Conservation (phyloP, 2,329 filamentous ascomycete genomes). For the Annulohypoxylon truncatum region DNA sequence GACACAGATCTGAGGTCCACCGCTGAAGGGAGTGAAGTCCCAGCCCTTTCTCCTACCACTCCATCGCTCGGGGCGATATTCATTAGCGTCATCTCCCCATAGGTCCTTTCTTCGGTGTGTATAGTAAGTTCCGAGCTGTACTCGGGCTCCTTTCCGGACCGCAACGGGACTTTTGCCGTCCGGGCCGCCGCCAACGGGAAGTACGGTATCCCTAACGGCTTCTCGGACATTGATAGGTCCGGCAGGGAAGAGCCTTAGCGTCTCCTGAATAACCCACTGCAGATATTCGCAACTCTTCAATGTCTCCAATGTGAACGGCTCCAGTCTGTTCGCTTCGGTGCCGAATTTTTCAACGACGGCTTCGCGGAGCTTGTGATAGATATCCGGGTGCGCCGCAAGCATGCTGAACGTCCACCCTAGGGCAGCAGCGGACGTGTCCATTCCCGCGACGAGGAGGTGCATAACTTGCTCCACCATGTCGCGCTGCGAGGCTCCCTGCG, state of each 20-base stretch:
- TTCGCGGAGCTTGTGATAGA: constrained; percentile 4
- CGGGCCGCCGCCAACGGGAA: constrained; percentile 11
- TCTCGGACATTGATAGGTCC: not conserved
- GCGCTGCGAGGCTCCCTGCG: constrained; percentile 11
- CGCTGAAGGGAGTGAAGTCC: constrained; percentile 16
- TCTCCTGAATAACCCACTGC: constrained; percentile 21
- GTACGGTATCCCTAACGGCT: not conserved
- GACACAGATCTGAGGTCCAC: constrained; percentile 11
- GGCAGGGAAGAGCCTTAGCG: constrained; percentile 14
- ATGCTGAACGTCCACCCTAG: constrained; percentile 20
- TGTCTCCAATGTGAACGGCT: constrained; percentile 12
- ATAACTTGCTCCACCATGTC: constrained; percentile 21
- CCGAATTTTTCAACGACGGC: constrained; percentile 13
- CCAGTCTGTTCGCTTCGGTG: constrained; percentile 1
- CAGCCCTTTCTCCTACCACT: constrained; percentile 8
- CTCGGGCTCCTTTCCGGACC: not conserved
- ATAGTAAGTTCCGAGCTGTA: not conserved
- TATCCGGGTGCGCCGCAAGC: constrained; percentile 13
- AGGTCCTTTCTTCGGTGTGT: constrained; percentile 15
- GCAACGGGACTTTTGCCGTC: constrained; percentile 10
- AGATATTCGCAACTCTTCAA: constrained; percentile 20
- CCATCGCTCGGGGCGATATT: constrained; percentile 10
- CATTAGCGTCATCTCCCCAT: constrained; percentile 15
- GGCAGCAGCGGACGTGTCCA: constrained; percentile 15
- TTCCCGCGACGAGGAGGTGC: constrained; percentile 18